These are phyloP conservation scores for Eutypa lata DNA, from an alignment of 2,329 filamentous ascomycete species.

Conservation along the genomic window DNA sequence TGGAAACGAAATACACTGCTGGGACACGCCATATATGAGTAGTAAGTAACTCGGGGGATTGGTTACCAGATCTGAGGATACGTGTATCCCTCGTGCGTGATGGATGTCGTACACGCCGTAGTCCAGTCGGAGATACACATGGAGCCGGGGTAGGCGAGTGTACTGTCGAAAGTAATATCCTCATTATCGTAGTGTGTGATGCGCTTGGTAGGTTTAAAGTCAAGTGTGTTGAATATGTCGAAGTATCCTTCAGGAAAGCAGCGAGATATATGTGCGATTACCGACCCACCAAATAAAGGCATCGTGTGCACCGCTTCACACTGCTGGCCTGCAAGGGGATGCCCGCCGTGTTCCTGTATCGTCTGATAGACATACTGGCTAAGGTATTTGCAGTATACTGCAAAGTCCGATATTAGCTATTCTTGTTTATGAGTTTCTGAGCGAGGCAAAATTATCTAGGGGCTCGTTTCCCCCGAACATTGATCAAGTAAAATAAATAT, in stretches of 20 bases:
- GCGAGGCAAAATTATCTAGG: too few species aligned
- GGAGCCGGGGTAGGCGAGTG: constrained; percentile 6
- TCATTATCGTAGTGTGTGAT: too few species aligned
- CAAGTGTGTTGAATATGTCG: neutral
- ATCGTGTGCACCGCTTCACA: neutral
- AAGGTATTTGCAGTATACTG: neutral
- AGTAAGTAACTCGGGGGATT: too few species aligned
- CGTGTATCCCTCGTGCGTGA: neutral
- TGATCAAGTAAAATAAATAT: too few species aligned
- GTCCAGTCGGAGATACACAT: constrained; percentile 7
- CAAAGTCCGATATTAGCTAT: too few species aligned
- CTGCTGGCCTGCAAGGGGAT: neutral
- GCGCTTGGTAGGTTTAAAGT: neutral
- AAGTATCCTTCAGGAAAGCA: neutral
- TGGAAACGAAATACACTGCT: too few species aligned
- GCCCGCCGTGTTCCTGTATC: neutral
- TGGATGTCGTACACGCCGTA: constrained; percentile 5
- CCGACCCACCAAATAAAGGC: neutral
- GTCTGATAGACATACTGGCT: neutral
- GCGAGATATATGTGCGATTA: neutral
- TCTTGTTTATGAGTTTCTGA: too few species aligned
- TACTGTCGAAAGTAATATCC: neutral
- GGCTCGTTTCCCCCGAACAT: too few species aligned
- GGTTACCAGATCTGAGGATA: constrained; percentile 8
- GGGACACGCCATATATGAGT: too few species aligned